Base-by-base conservation (phyloP, 2,329 filamentous ascomycete genomes). In the Fusarium sp. region DNA sequence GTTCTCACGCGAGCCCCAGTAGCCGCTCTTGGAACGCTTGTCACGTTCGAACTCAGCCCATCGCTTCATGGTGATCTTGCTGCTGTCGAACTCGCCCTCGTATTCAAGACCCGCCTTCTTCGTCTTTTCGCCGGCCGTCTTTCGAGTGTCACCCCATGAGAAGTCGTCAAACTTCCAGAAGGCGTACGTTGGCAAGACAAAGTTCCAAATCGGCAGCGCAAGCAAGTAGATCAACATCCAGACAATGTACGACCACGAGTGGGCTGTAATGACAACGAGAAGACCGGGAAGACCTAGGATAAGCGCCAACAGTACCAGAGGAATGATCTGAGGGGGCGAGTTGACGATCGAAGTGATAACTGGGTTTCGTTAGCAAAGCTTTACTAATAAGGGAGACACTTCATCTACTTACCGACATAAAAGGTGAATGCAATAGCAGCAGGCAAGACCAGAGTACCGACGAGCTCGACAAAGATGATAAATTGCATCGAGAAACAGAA, bases 401-500 rank as follows among this genome's bases (percentile, higher is more conserved):
- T 44, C 6, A 11, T 52, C 52, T 70, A 89, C 92, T 88, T 89
- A 95, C 92, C 90, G 76, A 99, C 91, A 82, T 99, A 99, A 79
- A 98, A 90, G 18, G 96, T 99, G 80, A 99, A 99, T 4, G 93
- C 92, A 79, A 99, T 98, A 72, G 97, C 97, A 48, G 96, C 97
- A 3, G 96, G 96, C 23, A 99, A 87, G 11, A 99, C 96, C 57
- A 99, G 86, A 2, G 97, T 99, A 75, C 96, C 96, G 59, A 98
- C 88, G 59, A 99, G 87, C 82, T 99, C 96, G 77, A 99, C 93
- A 79, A 95, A 97, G 68, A 99, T 92, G 71, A 99, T 92, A 79
- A 99, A 99, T 82, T 99, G 96, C 96, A 99, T 99, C 81, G 94
- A 97, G 86, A 99, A 99, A 86, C 97, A 99, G 85, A 99, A 99